Evolutionary conservation across 441 rosid species (phyloP), one percentile per base, ranked within the genome.

Genomic region (Jatropha multifida): DNA sequence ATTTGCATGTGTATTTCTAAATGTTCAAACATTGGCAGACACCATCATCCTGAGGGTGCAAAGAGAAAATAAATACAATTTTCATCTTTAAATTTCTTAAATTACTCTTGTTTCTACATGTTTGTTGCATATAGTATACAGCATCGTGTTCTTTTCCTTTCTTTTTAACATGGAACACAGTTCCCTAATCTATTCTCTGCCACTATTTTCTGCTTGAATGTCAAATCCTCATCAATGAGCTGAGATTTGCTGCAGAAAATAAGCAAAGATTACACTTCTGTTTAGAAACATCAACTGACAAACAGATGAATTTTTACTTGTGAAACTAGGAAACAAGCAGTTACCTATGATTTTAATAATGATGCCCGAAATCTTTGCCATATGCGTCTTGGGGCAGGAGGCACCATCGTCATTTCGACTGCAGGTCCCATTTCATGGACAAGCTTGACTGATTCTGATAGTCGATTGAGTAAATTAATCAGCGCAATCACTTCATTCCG

Each of bases 401-500:
- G 64, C 14, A 77, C 87, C 87, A 89, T 73, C 14, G 78, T 80
- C 85, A 72, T 78, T 82, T 90, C 92, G 11, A 81, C 79, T 37
- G 82, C 74, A 2, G 90, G 86, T 41, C 89, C 92, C 89, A 80
- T 88, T 80, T 89, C 96, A 37, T 86, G 90, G 41, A 92, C 90
- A 69, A 83, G 78, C 58, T 85, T 88, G 69, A 94, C 82, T 14
- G 98, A 92, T 84, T 92, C 97, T 1, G 97, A 92, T 59, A 89
- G 87, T 55, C 93, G 86, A 79, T 89, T 84, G 54, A 92, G 97
- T 67, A 92, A 82, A 83, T 94, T 94, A 82, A 88, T 76, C 44
- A 90, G 74, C 12, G 98, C 94, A 71, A 92, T 92, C 82, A 89
- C 98, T 85, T 94, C 98, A 66, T 94, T 94, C 83, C 86, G 78